Evolutionary conservation across 2,329 filamentous ascomycete genomes (phyloP), one percentile per base, ranked within the genome.

Genomic region (Alternaria triticina): DNA sequence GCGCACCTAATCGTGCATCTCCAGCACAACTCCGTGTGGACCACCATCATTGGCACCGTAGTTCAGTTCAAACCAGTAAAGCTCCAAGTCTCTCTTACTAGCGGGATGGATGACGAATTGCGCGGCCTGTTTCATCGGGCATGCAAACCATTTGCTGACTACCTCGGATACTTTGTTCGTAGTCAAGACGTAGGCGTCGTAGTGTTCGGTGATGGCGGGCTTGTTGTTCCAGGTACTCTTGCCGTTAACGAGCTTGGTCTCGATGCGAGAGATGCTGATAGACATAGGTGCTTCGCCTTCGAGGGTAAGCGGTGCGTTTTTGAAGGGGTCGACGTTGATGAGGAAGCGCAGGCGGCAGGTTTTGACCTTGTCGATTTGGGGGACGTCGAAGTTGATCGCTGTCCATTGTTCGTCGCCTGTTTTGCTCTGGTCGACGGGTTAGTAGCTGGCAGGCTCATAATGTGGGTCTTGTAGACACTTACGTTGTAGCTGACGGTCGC

Each of bases 361-460:
- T 23, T 51, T 47, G 20, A 72, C 75, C 17, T 49, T 54, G 51
- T 72, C 74, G 59, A 58, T 43, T 4, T 36, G 33, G 47, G 74
- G 74, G 5, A 78, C 64, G 54, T 79, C 77, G 64, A 77, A 79
- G 44, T 68, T 71, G 55, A 77, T 66, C 30, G 74, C 75, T n/a
- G 74, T 75, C 55, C 61, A 70, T 28, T 60, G 40, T 20, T 61
- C 28, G 9, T 52, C 27, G 17, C 55, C 47, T 17, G 54, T 59
- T 25, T n/a, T 56, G 52, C 67, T 59, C 72, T 76, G 43, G 9
- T 3, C 12, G 20, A 2, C 5, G 28, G 17, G 22, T 65, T 30
- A 61, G 68, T 33, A 25, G 44, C 11, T 36, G 25, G 11, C 17
- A 20, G 13, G 22, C 6, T 17, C 1, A 22, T 6, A 10, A 13